These are phyloP conservation scores for Scheffersomyces lignosus DNA, from an alignment of 805 yeast species.

Conservation along the genomic window DNA sequence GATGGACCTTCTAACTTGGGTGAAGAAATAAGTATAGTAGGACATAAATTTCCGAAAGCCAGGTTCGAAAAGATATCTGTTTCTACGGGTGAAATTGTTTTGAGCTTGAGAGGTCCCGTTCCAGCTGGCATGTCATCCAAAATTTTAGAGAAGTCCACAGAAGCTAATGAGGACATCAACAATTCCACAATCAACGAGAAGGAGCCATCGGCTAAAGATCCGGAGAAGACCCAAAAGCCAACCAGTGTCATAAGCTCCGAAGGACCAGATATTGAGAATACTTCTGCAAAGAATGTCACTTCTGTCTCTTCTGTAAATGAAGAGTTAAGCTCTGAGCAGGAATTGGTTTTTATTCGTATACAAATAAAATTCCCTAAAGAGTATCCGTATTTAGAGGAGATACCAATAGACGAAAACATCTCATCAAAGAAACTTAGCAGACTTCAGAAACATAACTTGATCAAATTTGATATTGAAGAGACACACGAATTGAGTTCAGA, in stretches of 20 bases:
- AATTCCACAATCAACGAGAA: not conserved
- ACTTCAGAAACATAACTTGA: constrained; percentile 20
- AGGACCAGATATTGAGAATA: not conserved
- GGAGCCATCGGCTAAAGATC: not conserved
- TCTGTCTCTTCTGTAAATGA: constrained; percentile 5
- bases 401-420: constrained; percentile 9
- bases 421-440: constrained; percentile 14
- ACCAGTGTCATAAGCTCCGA: not conserved
- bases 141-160: constrained; percentile 1
- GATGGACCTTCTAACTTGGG: constrained; percentile 66
- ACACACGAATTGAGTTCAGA: constrained; percentile 63
- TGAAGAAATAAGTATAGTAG: constrained; percentile 86
- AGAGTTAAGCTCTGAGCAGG: constrained; percentile 45
- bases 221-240: not conserved
- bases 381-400: constrained; percentile 67
- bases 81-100: constrained; percentile 73
- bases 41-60: constrained; percentile 85
- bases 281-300: constrained; percentile 1
- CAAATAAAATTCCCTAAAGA: constrained; percentile 66
- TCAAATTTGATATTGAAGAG: constrained; percentile 68
- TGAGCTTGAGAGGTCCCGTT: constrained; percentile 70
- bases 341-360: constrained; percentile 64
- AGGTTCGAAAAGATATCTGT: constrained; percentile 86
- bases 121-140: constrained; percentile 17
- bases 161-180: not conserved